Evolutionary conservation across 2,329 filamentous ascomycete genomes (phyloP).

Genomic region (Claviceps fusiformis): DNA sequence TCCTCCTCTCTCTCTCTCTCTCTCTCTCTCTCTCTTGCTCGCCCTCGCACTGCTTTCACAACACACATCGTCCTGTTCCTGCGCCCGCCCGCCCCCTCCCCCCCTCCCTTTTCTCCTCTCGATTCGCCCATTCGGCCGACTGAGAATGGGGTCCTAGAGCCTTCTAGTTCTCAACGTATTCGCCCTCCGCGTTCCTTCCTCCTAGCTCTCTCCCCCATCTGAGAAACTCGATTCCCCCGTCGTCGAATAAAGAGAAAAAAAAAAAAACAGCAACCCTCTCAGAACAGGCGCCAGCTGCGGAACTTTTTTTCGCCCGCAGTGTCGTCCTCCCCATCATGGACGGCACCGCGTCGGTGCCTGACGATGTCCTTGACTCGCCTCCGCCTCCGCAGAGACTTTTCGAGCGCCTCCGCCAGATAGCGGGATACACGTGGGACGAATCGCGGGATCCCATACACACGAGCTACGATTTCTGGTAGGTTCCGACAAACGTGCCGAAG

Average conservation of each 20-base stretch:
- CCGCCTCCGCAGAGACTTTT: slow-evolving; percentile 55
- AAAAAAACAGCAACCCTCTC: not conserved
- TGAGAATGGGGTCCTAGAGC: slow-evolving; percentile 20
- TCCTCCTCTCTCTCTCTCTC: not conserved
- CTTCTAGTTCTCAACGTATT: slow-evolving; percentile 8
- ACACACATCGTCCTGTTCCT: not conserved
- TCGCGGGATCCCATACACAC: slow-evolving; percentile 42
- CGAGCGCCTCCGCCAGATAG: slow-evolving; percentile 58
- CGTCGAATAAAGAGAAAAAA: not conserved
- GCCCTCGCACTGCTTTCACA: not conserved
- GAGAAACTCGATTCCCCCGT: not conserved
- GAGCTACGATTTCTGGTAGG: slow-evolving; percentile 79
- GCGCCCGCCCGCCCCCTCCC: not conserved
- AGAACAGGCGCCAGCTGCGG: not conserved
- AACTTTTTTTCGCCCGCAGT: slow-evolving; percentile 3
- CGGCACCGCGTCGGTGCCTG: slow-evolving; percentile 31
- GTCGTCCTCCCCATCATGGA: slow-evolving; percentile 29
- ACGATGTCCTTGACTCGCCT: slow-evolving; percentile 49
- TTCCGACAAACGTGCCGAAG: not conserved
- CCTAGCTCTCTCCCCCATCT: not conserved
- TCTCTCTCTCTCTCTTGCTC: not conserved
- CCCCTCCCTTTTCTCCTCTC: not conserved
- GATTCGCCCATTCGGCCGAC: slow-evolving; percentile 9
- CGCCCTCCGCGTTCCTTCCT: not conserved
- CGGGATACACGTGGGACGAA: slow-evolving; percentile 68